Evolutionary conservation across 768 basidiomycete genomes (phyloP).

Genomic region (Daedaleopsis nitida): DNA sequence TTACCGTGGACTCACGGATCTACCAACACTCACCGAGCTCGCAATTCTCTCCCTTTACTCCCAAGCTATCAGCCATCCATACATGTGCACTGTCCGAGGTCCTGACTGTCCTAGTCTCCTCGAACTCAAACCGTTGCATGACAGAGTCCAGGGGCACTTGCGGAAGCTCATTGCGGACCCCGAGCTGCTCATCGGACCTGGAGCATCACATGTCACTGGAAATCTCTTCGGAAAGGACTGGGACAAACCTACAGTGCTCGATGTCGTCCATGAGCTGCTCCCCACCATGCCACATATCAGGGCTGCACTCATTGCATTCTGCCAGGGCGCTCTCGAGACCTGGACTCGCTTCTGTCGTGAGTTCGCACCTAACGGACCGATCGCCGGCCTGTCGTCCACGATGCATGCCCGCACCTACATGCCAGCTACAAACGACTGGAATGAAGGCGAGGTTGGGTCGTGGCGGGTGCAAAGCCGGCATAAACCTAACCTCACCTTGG

Average conservation of each 20-base stretch:
- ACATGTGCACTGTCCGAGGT: constrained; percentile 17
- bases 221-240: constrained; percentile 19
- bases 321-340: constrained; percentile 22
- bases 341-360: constrained; percentile 33
- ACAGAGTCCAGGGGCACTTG: constrained; percentile 15
- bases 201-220: constrained; percentile 9
- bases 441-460: constrained; percentile 30
- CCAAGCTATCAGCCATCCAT: constrained; percentile 21
- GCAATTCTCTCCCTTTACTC: constrained; percentile 19
- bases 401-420: constrained; percentile 15
- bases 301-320: constrained; percentile 21
- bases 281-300: constrained; percentile 18
- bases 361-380: constrained; percentile 24
- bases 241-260: constrained; percentile 10
- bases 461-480: not conserved
- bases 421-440: constrained; percentile 31
- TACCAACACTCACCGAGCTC: constrained; percentile 23
- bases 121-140: constrained; percentile 22
- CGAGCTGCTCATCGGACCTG: constrained; percentile 19
- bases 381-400: constrained; percentile 5
- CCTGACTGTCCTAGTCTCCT: constrained; percentile 13
- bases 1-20: constrained; percentile 12
- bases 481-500: constrained; percentile 1
- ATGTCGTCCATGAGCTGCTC: constrained; percentile 11
- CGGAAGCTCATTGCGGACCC: constrained; percentile 24